Evolutionary conservation across 225 moss, liverwort and hornwort genomes (phyloP).

Genomic region (Marchantia polymorpha): DNA sequence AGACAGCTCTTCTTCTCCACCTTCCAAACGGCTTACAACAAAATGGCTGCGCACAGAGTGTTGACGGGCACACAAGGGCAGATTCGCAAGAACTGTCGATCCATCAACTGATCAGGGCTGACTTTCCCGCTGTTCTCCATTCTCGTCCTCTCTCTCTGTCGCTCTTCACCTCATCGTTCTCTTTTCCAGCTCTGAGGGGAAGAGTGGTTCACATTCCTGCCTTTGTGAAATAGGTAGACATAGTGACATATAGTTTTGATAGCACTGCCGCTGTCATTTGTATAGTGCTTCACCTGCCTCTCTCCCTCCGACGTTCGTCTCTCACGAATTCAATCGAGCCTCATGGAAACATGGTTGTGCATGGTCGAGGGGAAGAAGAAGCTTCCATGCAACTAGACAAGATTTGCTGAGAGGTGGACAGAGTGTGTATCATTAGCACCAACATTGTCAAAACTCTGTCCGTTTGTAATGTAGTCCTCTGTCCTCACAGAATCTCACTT

Average conservation of each 20-base stretch:
- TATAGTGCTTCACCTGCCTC: neutral
- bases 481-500: neutral
- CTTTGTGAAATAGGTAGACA: neutral
- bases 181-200: too few relatives aligned
- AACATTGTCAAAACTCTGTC: neutral
- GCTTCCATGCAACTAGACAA: neutral
- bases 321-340: neutral
- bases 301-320: neutral
- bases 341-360: neutral
- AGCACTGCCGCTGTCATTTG: neutral
- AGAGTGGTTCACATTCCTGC: neutral
- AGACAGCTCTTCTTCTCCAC: constrained; percentile 47
- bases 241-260: neutral
- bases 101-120: neutral
- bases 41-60: constrained; percentile 40
- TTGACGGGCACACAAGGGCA: constrained; percentile 47
- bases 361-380: neutral
- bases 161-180: too few relatives aligned
- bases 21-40: constrained; percentile 39
- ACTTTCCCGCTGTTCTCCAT: neutral
- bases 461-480: neutral
- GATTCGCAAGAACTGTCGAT: constrained; percentile 42
- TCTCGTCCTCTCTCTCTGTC: neutral
- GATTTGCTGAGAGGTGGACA: neutral
- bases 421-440: neutral